Evolutionary conservation across 1,284 basidiomycete genomes (phyloP).

Genomic region (Ceratobasidium sp.): DNA sequence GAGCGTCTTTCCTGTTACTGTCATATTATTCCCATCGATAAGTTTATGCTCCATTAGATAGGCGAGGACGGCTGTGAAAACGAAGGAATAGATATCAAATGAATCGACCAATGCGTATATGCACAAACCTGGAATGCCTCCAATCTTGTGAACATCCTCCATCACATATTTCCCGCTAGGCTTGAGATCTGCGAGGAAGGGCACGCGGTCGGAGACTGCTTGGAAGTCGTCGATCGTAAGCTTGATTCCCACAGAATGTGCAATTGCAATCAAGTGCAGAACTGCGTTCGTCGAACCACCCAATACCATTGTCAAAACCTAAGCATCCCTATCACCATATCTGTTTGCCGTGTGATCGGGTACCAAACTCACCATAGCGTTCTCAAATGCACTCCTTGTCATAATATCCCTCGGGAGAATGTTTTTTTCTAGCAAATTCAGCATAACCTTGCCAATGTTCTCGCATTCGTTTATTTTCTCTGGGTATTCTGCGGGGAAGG

Average conservation of each 20-base stretch:
- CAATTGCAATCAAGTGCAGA: constrained; percentile 86
- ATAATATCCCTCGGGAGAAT: constrained; percentile 94
- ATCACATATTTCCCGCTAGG: constrained; percentile 89
- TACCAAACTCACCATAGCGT: constrained; percentile 76
- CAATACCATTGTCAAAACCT: constrained; percentile 91
- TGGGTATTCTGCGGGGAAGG: constrained; percentile 87
- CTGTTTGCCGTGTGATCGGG: constrained; percentile 39
- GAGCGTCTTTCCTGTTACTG: constrained; percentile 84
- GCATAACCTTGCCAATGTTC: constrained; percentile 78
- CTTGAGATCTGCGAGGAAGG: constrained; percentile 89
- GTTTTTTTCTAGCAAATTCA: constrained; percentile 86
- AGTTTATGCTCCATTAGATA: constrained; percentile 82
- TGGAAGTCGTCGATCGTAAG: constrained; percentile 88
- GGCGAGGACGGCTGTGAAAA: constrained; percentile 69
- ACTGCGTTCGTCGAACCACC: constrained; percentile 95
- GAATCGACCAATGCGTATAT: constrained; percentile 38
- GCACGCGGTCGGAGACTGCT: constrained; percentile 78
- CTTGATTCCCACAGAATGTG: constrained; percentile 82
- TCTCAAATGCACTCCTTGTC: constrained; percentile 94
- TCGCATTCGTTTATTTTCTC: constrained; percentile 88
- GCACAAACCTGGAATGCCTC: constrained; percentile 80
- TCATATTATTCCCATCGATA: constrained; percentile 84
- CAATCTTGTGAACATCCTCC: constrained; percentile 88
- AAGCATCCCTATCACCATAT: constrained; percentile 40
- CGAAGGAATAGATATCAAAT: constrained; percentile 29